These are phyloP conservation scores for Herpotrichia juniperi DNA, from an alignment of 2,329 filamentous ascomycete genomes.

Conservation along the genomic window DNA sequence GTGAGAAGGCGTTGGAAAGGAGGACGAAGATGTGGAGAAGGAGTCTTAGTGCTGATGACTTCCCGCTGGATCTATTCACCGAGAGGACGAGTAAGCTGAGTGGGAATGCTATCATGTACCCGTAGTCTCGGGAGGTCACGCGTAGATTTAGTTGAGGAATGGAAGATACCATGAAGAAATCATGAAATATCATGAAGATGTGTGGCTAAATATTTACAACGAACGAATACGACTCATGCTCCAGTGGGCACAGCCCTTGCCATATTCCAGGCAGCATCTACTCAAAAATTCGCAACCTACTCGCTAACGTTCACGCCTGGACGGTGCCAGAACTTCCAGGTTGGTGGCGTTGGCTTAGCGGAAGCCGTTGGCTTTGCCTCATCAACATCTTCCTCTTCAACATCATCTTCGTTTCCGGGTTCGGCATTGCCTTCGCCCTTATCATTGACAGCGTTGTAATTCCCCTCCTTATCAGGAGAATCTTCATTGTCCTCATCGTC, in stretches of 20 bases:
- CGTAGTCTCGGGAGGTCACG: too few relatives aligned
- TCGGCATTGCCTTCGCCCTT: neutral
- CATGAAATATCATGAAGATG: neutral
- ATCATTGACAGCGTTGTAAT: neutral
- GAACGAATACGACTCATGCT: neutral
- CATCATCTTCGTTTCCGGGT: neutral
- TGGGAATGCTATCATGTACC: constrained; percentile 30
- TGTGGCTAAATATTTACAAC: neutral
- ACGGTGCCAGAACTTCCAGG: neutral
- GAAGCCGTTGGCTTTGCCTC: neutral
- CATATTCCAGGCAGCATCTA: neutral
- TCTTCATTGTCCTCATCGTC: constrained; percentile 3
- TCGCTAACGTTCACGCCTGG: neutral
- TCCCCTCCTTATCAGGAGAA: neutral
- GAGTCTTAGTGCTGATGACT: constrained; percentile 31
- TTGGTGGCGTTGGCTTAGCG: neutral
- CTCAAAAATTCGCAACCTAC: neutral
- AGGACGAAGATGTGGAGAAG: constrained; percentile 39
- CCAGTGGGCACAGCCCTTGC: neutral
- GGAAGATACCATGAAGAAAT: too few relatives aligned
- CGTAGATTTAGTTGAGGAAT: too few relatives aligned
- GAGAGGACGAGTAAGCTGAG: constrained; percentile 27
- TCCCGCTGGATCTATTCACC: constrained; percentile 43
- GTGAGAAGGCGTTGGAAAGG: constrained; percentile 30
- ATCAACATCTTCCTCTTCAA: neutral